Evolutionary conservation across 371 early-diverging fungal species (phyloP).

Genomic region (Gilbertella persicaria): DNA sequence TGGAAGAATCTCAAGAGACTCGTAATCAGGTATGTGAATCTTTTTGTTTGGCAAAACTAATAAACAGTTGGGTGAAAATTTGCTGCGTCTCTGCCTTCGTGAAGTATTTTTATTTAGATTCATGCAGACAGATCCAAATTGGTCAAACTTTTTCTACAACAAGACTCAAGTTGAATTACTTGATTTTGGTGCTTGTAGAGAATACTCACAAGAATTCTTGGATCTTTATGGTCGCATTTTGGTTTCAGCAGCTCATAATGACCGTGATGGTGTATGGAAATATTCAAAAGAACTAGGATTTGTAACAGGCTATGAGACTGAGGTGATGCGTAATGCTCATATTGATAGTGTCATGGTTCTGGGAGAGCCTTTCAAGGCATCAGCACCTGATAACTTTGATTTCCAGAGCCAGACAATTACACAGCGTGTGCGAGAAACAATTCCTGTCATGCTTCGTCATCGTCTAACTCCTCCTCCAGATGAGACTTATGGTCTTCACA

Average conservation of each 20-base stretch:
- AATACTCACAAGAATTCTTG: conserved; percentile 75
- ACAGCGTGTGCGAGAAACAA: conserved; percentile 76
- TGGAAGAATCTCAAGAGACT: conserved; percentile 63
- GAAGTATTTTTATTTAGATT: conserved; percentile 92
- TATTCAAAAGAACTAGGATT: conserved; percentile 86
- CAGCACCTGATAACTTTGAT: conserved; percentile 65
- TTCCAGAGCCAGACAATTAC: conserved; percentile 85
- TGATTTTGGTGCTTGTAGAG: conserved; percentile 96
- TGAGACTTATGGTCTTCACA: conserved; percentile 93
- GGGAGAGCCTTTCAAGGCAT: conserved; percentile 81
- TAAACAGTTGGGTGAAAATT: conserved; percentile 43
- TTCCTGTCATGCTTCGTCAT: conserved; percentile 94
- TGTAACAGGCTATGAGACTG: conserved; percentile 91
- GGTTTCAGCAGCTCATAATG: conserved; percentile 69
- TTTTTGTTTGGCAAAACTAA: neutral
- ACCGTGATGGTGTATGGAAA: conserved; percentile 75
- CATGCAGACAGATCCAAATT: conserved; percentile 99
- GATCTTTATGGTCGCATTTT: conserved; percentile 78
- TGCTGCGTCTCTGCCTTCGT: conserved; percentile 82
- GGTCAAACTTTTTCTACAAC: conserved; percentile 96
- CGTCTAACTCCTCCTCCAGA: conserved; percentile 96
- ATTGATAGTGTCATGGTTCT: conserved; percentile 85
- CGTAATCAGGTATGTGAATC: conserved; percentile 61
- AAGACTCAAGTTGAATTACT: conserved; percentile 75
- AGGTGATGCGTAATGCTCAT: conserved; percentile 88